Evolutionary conservation across 371 early-diverging fungal species (phyloP).

Genomic region (Actinomucor elegans): DNA sequence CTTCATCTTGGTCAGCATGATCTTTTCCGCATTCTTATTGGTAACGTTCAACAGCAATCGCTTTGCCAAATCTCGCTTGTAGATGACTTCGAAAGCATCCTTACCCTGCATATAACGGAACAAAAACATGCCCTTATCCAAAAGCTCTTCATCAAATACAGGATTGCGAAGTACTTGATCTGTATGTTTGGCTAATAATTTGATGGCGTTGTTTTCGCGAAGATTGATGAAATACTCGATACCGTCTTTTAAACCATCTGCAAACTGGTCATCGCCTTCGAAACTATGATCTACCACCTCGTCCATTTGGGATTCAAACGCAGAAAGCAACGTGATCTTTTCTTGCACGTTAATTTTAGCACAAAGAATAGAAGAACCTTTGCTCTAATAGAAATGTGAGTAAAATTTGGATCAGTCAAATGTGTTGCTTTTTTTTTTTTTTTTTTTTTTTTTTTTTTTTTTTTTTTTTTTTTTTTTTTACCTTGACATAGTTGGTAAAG

Average conservation of each 20-base stretch:
- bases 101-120: constrained; percentile 58
- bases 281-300: constrained; percentile 68
- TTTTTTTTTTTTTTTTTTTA: too few relatives aligned
- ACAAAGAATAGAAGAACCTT: constrained; percentile 31
- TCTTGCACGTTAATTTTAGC: constrained; percentile 20
- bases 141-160: constrained; percentile 29
- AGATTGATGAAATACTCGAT: constrained; percentile 86
- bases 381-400: constrained; percentile 25
- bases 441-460: too few relatives aligned
- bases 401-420: too few relatives aligned
- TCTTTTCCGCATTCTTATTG: constrained; percentile 80
- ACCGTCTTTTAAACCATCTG: constrained; percentile 71
- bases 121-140: constrained; percentile 36
- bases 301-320: constrained; percentile 72
- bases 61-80: constrained; percentile 89
- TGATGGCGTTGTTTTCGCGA: constrained; percentile 81
- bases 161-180: constrained; percentile 31
- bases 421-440: too few relatives aligned
- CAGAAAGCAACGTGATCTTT: constrained; percentile 33
- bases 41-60: constrained; percentile 75
- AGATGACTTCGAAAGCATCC: constrained; percentile 92
- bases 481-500: constrained; percentile 43
- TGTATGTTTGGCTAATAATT: constrained; percentile 59
- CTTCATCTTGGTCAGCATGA: constrained; percentile 83
- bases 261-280: constrained; percentile 61